Conservation (phyloP, 768 basidiomycete species). For the Termitomyces heimii region DNA sequence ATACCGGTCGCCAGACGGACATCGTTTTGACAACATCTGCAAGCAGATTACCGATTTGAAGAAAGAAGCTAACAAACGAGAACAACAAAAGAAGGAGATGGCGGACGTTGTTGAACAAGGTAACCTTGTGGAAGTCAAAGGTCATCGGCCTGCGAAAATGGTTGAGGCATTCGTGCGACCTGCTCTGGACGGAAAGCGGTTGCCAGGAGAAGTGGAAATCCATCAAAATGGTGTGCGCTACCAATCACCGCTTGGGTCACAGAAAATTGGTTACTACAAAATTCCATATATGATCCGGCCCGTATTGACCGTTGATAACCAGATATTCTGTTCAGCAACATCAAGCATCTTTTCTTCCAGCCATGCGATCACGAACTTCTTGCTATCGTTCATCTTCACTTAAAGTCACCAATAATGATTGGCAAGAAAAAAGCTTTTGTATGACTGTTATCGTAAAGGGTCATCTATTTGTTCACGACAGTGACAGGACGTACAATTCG, state of each 20-base stretch:
- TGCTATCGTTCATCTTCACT: slow-evolving; percentile 89
- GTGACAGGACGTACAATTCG: slow-evolving; percentile 90
- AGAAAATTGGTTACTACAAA: slow-evolving; percentile 81
- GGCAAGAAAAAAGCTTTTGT: slow-evolving; percentile 98
- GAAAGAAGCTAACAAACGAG: slow-evolving; percentile 95
- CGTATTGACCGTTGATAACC: slow-evolving; percentile 1
- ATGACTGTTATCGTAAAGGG: slow-evolving; percentile 19
- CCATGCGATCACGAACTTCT: slow-evolving; percentile 95
- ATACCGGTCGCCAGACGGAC: slow-evolving; percentile 85
- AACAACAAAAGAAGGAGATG: slow-evolving; percentile 97
- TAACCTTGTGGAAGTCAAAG: slow-evolving; percentile 81
- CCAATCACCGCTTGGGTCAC: slow-evolving; percentile 77
- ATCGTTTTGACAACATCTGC: slow-evolving; percentile 83
- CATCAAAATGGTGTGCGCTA: slow-evolving; percentile 97
- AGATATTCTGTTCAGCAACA: slow-evolving; percentile 95
- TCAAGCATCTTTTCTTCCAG: slow-evolving; percentile 99
- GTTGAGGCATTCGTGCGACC: slow-evolving; percentile 93
- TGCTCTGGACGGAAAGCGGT: slow-evolving; percentile 88
- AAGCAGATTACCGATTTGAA: slow-evolving; percentile 94
- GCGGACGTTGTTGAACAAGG: slow-evolving; percentile 98
- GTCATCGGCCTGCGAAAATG: slow-evolving; percentile 78
- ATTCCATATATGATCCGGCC: not conserved
- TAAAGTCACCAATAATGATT: slow-evolving; percentile 95
- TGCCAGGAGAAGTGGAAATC: slow-evolving; percentile 97
- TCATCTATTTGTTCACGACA: slow-evolving; percentile 1